Evolutionary conservation across 2,329 filamentous ascomycete species (phyloP).

Genomic region (Pleomassaria siparia): DNA sequence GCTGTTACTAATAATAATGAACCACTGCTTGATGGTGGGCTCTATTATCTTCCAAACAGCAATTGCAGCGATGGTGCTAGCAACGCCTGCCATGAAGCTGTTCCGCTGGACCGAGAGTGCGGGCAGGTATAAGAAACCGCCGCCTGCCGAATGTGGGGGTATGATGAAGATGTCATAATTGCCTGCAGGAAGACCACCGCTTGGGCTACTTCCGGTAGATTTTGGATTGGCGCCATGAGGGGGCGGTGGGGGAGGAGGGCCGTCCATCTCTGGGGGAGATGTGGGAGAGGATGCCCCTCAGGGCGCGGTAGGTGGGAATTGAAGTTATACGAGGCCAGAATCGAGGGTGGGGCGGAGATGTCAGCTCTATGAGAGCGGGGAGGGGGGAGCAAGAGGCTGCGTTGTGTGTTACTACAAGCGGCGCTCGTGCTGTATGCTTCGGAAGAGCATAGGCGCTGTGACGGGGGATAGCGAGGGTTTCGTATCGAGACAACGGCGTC

Average conservation of each 20-base stretch:
- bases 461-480: background rate
- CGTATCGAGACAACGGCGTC: background rate
- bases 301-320: conserved; percentile 4
- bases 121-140: conserved; percentile 91
- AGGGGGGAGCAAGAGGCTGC: conserved; percentile 3
- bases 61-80: conserved; percentile 71
- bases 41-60: conserved; percentile 72
- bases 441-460: conserved; percentile 15
- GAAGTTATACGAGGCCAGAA: conserved; percentile 9
- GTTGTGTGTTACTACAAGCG: conserved; percentile 10
- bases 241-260: conserved; percentile 74
- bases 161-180: conserved; percentile 99
- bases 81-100: conserved; percentile 87
- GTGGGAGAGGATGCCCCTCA: conserved; percentile 16
- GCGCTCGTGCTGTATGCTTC: conserved; percentile 23
- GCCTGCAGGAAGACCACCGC: conserved; percentile 72
- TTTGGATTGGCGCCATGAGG: conserved; percentile 81
- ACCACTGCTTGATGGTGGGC: conserved; percentile 74
- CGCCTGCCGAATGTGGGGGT: conserved; percentile 84
- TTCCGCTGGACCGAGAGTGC: conserved; percentile 83
- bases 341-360: background rate
- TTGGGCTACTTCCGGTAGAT: conserved; percentile 44
- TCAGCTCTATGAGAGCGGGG: conserved; percentile 1
- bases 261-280: conserved; percentile 39
- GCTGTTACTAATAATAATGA: conserved; percentile 65